phyloP scores from a whole-genome alignment of 164 flowering plant genomes.

The Magnolia kwangsiensis region DNA sequence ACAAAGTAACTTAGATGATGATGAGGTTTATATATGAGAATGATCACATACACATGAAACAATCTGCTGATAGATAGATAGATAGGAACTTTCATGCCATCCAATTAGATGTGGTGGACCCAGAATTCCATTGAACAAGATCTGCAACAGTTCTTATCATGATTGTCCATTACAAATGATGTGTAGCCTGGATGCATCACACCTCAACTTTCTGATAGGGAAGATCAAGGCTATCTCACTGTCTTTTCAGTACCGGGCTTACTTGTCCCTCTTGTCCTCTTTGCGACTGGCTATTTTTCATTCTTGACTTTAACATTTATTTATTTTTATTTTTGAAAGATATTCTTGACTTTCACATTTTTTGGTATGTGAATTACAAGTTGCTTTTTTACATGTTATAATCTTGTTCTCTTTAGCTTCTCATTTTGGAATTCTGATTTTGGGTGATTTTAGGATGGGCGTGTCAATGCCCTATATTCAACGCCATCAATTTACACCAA shows the following conservation, averaged over 20 bases:
- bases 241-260: no score
- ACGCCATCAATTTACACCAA: constrained; percentile 88
- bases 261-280: no score
- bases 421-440: background rate
- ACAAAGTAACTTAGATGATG: no score
- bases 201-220: background rate
- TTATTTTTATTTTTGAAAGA: background rate
- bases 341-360: no score
- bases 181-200: background rate
- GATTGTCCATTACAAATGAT: background rate
- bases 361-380: no score
- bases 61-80: no score
- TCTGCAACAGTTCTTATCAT: background rate
- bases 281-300: background rate
- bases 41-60: no score
- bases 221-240: background rate
- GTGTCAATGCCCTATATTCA: constrained; percentile 91
- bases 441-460: constrained; percentile 69
- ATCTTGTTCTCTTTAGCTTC: background rate
- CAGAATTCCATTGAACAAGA: background rate
- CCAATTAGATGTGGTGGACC: background rate
- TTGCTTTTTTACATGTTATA: background rate
- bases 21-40: no score
- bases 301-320: background rate
- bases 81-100: no score